These are phyloP conservation scores for Bolboschoenus planiculmis DNA, from an alignment of 176 grass and related monocot genomes.

Conservation along the genomic window DNA sequence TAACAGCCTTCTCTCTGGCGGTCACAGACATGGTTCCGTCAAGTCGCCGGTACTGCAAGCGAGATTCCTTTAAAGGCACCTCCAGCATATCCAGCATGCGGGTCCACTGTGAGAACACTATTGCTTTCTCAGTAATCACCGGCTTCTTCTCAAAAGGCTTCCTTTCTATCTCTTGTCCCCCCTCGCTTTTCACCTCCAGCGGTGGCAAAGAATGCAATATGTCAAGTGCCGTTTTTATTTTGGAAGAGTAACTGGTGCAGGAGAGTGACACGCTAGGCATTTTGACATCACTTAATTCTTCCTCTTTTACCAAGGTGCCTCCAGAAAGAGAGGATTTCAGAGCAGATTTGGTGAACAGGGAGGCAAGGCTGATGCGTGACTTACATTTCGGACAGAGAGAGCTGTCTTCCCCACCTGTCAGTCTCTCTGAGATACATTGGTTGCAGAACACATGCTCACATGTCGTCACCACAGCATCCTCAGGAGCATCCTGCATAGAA, in stretches of 20 bases:
- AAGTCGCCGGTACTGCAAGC: constrained; percentile 72
- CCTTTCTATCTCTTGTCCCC: constrained; percentile 28
- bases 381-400: constrained; percentile 64
- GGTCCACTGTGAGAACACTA: constrained; percentile 98
- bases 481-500: constrained; percentile 72
- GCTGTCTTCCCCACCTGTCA: constrained; percentile 75
- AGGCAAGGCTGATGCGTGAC: constrained; percentile 47
- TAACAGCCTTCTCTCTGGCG: constrained; percentile 85
- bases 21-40: constrained; percentile 96
- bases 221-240: constrained; percentile 73
- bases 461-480: constrained; percentile 84
- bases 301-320: constrained; percentile 32
- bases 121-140: constrained; percentile 80
- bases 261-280: constrained; percentile 35
- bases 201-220: constrained; percentile 75
- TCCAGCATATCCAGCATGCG: constrained; percentile 94
- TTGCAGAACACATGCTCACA: constrained; percentile 96
- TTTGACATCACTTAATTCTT: constrained; percentile 41
- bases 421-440: constrained; percentile 82
- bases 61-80: constrained; percentile 67
- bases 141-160: constrained; percentile 28
- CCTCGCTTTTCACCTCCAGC: constrained; percentile 26
- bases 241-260: constrained; percentile 52
- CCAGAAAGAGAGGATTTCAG: constrained; percentile 56
- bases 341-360: constrained; percentile 75